These are phyloP conservation scores for Calamus simplicifolius DNA, from an alignment of 176 grass and related monocot species.

Conservation along the genomic window DNA sequence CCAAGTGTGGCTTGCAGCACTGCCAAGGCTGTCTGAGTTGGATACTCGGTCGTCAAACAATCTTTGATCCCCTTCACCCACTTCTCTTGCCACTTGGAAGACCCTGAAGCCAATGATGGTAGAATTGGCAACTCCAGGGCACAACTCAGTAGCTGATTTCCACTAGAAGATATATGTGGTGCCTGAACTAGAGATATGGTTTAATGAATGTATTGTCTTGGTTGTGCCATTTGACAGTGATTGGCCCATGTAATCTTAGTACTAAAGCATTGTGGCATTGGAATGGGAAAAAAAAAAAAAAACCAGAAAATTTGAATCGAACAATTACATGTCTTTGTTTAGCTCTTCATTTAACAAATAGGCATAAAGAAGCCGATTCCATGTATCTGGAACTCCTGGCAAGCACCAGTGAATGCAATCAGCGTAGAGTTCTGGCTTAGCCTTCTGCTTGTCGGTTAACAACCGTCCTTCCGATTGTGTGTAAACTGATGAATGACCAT, in stretches of 20 bases:
- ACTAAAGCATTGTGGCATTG: no score
- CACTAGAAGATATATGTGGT: no score
- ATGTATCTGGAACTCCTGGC: slow-evolving; percentile 52
- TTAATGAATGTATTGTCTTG: no score
- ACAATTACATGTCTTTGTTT: no score
- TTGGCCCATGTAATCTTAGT: no score
- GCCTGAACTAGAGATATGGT: no score
- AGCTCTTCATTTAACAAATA: slow-evolving; percentile 19
- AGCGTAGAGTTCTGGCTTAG: slow-evolving; percentile 50
- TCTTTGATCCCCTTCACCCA: slow-evolving; percentile 40
- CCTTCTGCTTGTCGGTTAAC: slow-evolving; percentile 57
- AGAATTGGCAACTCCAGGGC: slow-evolving; percentile 23
- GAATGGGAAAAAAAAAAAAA: no score
- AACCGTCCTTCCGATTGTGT: slow-evolving; percentile 81
- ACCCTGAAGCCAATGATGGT: slow-evolving; percentile 26
- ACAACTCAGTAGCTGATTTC: slow-evolving; percentile 5
- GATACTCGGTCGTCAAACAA: slow-evolving; percentile 76
- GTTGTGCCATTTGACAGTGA: no score
- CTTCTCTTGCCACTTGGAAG: slow-evolving; percentile 14
- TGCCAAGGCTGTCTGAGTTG: slow-evolving; percentile 79
- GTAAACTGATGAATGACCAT: slow-evolving; percentile 81
- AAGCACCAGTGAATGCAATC: slow-evolving; percentile 97
- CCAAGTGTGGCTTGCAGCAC: slow-evolving; percentile 93
- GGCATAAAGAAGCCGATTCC: slow-evolving; percentile 68
- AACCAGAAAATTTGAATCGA: no score